These are phyloP conservation scores for Rhodosporidiobolus sp. DNA, from an alignment of 768 basidiomycete genomes.

Conservation along the genomic window DNA sequence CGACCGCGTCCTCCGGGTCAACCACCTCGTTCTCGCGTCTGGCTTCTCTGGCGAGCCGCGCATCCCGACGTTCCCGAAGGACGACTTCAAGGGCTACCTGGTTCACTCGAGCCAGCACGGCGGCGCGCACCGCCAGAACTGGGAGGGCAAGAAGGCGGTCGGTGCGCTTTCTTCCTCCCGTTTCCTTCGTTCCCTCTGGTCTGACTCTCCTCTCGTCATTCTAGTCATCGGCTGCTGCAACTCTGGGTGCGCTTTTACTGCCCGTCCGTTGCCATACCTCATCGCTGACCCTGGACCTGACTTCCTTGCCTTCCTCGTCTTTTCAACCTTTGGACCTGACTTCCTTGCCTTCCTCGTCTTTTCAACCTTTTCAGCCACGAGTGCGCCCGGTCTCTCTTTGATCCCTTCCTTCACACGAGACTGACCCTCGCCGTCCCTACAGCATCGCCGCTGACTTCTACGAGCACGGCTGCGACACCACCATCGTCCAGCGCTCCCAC, in stretches of 20 bases:
- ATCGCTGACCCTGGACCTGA: too few species aligned
- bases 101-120: conserved; percentile 60
- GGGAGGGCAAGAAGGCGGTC: conserved; percentile 66
- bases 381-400: too few species aligned
- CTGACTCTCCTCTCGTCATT: conserved; percentile 7
- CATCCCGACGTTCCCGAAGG: conserved; percentile 48
- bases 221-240: conserved; percentile 9
- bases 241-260: not conserved
- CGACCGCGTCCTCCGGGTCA: conserved; percentile 35
- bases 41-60: conserved; percentile 45
- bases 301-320: not conserved
- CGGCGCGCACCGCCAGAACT: conserved; percentile 51
- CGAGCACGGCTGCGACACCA: conserved; percentile 53
- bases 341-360: too few species aligned
- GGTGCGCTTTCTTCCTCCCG: conserved; percentile 42
- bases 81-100: conserved; percentile 62
- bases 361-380: not conserved
- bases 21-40: conserved; percentile 39
- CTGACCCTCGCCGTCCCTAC: too few species aligned
- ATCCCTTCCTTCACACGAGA: conserved; percentile 31
- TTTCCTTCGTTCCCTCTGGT: not conserved
- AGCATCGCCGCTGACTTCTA: conserved; percentile 53
- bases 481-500: conserved; percentile 57
- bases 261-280: too few species aligned
- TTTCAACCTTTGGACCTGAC: too few species aligned